Conservation (phyloP, 768 basidiomycete genomes). For the Tulasnella sp. region DNA sequence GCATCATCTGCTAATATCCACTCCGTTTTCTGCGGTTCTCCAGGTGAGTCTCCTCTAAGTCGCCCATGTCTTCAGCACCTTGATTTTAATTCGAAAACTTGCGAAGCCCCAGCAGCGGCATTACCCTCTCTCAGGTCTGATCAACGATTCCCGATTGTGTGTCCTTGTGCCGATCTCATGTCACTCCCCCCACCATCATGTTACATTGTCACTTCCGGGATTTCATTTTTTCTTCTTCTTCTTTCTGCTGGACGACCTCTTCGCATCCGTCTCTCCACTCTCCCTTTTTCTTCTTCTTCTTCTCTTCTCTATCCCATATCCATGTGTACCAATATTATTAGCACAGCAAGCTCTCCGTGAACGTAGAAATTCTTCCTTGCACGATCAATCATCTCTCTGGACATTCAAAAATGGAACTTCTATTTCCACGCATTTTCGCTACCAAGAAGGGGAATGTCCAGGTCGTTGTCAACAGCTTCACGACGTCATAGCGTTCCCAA, state of each 20-base stretch:
- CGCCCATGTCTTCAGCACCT: too few relatives aligned
- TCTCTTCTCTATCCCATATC: neutral
- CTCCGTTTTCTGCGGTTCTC: neutral
- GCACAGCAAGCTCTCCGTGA: too few relatives aligned
- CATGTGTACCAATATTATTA: slow-evolving; percentile 1
- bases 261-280: neutral
- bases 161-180: too few relatives aligned
- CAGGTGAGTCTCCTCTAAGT: too few relatives aligned
- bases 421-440: neutral
- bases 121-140: neutral
- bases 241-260: neutral
- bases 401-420: too few relatives aligned
- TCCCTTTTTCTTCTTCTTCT: neutral
- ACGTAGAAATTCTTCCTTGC: too few relatives aligned
- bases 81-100: too few relatives aligned
- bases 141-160: neutral
- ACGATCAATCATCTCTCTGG: too few relatives aligned
- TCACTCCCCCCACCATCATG: too few relatives aligned
- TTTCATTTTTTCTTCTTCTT: neutral
- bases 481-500: slow-evolving; percentile 4
- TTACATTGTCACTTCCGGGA: neutral
- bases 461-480: neutral
- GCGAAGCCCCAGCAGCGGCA: too few relatives aligned
- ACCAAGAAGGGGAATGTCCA: neutral
- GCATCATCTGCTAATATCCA: slow-evolving; percentile 16